Percentiles rank a stretch among this genome's conserved stretches.
Evolutionary conservation across 2,329 filamentous ascomycete genomes (phyloP).

Genomic region (Fusarium chaquense): DNA sequence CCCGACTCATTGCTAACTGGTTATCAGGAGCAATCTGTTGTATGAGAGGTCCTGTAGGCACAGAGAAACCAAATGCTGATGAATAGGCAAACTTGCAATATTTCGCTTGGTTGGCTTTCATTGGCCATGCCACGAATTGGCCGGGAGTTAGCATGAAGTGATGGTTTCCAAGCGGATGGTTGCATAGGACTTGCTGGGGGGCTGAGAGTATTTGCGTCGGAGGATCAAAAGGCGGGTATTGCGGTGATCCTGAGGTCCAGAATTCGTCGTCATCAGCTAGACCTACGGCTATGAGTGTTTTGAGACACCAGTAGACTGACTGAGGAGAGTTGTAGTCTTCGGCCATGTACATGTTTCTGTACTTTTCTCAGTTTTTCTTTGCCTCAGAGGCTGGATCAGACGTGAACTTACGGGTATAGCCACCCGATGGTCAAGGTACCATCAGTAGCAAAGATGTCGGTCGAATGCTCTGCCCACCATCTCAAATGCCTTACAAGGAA

Average conservation of each 20-base stretch:
- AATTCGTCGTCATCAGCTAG: constrained; percentile 56
- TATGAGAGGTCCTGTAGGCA: constrained; percentile 54
- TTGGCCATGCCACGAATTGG: constrained; percentile 54
- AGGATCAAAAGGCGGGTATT: constrained; percentile 33
- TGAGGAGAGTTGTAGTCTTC: constrained; percentile 70
- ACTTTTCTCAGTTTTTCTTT: not conserved
- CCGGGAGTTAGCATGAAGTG: constrained; percentile 59
- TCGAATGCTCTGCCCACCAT: constrained; percentile 60
- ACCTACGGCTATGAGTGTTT: constrained; percentile 59
- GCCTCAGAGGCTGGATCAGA: accelerated
- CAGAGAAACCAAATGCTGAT: constrained; percentile 60
- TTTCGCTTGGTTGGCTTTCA: constrained; percentile 58
- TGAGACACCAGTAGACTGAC: constrained; percentile 66
- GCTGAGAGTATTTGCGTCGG: constrained; percentile 26
- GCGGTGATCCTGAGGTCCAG: constrained; percentile 57
- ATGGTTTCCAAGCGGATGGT: constrained; percentile 50
- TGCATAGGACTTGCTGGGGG: constrained; percentile 61
- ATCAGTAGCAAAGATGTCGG: constrained; percentile 61
- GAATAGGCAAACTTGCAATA: constrained; percentile 64
- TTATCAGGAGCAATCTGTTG: constrained; percentile 53
- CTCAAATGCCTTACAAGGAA: constrained; percentile 62
- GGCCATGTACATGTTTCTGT: constrained; percentile 64
- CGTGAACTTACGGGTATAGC: constrained; percentile 47
- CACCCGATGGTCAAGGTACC: constrained; percentile 62
- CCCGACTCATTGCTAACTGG: constrained; percentile 48